These are phyloP conservation scores for Antrodiella citrinella DNA, from an alignment of 768 basidiomycete genomes.

Conservation along the genomic window DNA sequence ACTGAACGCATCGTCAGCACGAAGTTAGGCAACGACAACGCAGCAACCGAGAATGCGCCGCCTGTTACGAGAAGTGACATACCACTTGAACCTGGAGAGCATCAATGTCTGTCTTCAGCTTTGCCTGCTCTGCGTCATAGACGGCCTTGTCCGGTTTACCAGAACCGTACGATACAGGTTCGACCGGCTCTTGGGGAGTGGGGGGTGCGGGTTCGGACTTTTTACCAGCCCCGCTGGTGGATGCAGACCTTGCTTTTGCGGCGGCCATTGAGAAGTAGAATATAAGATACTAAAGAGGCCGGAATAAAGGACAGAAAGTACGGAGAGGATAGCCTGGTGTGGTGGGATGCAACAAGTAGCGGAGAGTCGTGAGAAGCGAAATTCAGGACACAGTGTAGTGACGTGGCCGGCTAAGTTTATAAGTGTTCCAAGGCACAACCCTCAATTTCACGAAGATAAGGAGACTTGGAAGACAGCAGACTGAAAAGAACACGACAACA, in stretches of 20 bases:
- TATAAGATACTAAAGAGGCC: background rate
- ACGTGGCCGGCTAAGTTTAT: constrained; percentile 21
- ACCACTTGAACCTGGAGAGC: constrained; percentile 73
- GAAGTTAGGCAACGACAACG: no score
- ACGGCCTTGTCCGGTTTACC: constrained; percentile 78
- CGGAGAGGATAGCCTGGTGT: constrained; percentile 12
- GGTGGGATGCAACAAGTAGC: constrained; percentile 6
- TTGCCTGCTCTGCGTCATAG: constrained; percentile 83
- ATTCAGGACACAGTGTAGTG: constrained; percentile 6
- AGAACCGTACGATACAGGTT: constrained; percentile 20
- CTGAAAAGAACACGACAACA: constrained; percentile 8
- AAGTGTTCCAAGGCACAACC: no score
- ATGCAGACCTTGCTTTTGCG: constrained; percentile 43
- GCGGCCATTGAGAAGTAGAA: constrained; percentile 26
- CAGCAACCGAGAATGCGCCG: no score
- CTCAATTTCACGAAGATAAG: no score
- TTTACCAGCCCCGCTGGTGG: constrained; percentile 31
- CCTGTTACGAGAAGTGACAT: constrained; percentile 27
- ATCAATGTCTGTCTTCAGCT: constrained; percentile 78
- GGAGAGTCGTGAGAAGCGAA: constrained; percentile 8
- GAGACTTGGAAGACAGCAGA: constrained; percentile 4
- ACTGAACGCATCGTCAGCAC: constrained; percentile 31
- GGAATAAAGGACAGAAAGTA: constrained; percentile 22
- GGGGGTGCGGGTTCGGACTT: constrained; percentile 27
- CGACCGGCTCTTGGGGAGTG: constrained; percentile 17